phyloP scores from a whole-genome alignment of 2,329 filamentous ascomycete genomes.

The Trichoderma cornu-damae region DNA sequence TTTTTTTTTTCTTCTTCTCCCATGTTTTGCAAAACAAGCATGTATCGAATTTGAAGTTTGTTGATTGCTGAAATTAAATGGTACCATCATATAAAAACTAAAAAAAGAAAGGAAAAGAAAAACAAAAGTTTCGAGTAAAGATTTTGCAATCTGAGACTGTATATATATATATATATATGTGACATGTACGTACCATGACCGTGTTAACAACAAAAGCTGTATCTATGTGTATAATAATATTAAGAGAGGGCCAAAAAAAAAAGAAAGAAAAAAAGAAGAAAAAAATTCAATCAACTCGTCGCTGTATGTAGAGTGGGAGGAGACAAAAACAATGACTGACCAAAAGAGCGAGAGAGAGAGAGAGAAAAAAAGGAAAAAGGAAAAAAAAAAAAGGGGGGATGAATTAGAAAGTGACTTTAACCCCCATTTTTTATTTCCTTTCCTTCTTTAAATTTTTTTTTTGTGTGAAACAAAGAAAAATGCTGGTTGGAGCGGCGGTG shows the following conservation, averaged over 20 bases:
- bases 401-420: too few species aligned
- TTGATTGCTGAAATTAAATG: neutral
- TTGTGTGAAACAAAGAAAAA: too few species aligned
- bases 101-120: too few species aligned
- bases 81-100: too few species aligned
- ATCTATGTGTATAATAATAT: constrained; percentile 3
- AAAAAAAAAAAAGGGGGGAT: neutral
- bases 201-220: neutral
- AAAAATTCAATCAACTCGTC: neutral
- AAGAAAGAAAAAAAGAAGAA: neutral
- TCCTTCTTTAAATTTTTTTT: neutral
- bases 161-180: too few species aligned
- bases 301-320: neutral
- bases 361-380: neutral
- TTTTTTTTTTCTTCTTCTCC: too few species aligned
- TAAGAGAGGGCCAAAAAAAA: neutral
- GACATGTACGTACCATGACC: neutral
- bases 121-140: neutral
- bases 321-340: too few species aligned
- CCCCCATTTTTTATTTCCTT: too few species aligned
- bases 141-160: constrained; percentile 10
- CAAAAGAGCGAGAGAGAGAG: neutral
- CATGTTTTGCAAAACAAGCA: too few species aligned
- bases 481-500: too few species aligned
- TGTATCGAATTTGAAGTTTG: too few species aligned